Evolutionary conservation across 2,329 filamentous ascomycete genomes (phyloP).

Genomic region (Allantophomopsis cytisporea): DNA sequence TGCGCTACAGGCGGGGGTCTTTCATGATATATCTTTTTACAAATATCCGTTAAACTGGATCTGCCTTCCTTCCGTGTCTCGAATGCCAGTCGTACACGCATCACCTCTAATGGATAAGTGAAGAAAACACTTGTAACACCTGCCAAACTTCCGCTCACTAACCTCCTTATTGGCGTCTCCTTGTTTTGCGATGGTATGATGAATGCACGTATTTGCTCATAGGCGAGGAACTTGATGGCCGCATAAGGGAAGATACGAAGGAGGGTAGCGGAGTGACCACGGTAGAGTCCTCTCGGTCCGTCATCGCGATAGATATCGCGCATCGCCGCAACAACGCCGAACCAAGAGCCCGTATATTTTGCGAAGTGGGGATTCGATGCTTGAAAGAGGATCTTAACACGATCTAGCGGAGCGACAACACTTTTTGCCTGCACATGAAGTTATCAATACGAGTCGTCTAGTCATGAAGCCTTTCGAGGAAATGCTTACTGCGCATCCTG

Average conservation of each 20-base stretch:
- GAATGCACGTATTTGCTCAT: conserved; percentile 80
- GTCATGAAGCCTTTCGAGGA: conserved; percentile 1
- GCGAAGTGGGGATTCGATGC: conserved; percentile 86
- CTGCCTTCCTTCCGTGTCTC: conserved; percentile 69
- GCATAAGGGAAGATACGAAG: conserved; percentile 95
- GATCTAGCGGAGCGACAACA: conserved; percentile 85
- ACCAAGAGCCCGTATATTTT: conserved; percentile 85
- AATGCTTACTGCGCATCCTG: conserved; percentile 71
- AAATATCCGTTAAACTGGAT: conserved; percentile 63
- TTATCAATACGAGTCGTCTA: not conserved
- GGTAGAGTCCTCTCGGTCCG: conserved; percentile 67
- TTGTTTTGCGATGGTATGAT: conserved; percentile 60
- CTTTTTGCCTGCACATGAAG: conserved; percentile 66
- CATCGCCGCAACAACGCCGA: conserved; percentile 70
- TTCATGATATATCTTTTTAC: conserved; percentile 78
- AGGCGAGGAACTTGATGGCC: conserved; percentile 94
- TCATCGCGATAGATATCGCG: conserved; percentile 68
- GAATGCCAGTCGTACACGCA: conserved; percentile 84
- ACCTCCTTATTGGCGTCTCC: conserved; percentile 68
- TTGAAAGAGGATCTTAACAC: conserved; percentile 98
- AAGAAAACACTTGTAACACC: conserved; percentile 89
- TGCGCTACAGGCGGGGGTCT: conserved; percentile 27
- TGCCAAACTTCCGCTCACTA: conserved; percentile 60
- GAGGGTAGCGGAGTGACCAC: conserved; percentile 87
- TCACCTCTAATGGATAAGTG: conserved; percentile 89